Percentiles rank a stretch among this genome's conserved stretches.
Conservation (phyloP, 371 early-diverging fungal species). For the Mucor piriformis region DNA sequence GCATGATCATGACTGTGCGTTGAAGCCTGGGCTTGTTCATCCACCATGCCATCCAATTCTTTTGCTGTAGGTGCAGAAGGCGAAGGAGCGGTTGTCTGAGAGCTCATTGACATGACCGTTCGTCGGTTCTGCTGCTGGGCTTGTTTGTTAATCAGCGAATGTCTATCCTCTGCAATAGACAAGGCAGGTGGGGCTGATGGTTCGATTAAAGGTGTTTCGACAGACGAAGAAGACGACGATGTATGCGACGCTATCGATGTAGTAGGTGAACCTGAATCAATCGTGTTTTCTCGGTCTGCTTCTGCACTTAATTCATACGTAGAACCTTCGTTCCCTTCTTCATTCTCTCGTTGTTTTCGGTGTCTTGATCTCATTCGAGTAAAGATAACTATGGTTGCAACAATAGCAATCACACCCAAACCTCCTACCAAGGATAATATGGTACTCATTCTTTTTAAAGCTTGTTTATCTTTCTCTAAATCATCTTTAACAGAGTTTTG, state of each 20-base stretch:
- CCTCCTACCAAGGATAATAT: slow-evolving; percentile 34
- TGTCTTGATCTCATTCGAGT: slow-evolving; percentile 22
- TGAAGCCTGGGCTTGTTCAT: slow-evolving; percentile 7
- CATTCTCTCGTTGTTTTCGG: slow-evolving; percentile 18
- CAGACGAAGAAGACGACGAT: not conserved
- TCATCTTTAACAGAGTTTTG: slow-evolving; percentile 9
- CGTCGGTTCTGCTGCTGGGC: not conserved
- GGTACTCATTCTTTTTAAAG: slow-evolving; percentile 28
- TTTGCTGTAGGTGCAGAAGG: slow-evolving; percentile 42
- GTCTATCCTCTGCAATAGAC: not conserved
- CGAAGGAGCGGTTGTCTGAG: slow-evolving; percentile 24
- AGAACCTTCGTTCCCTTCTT: slow-evolving; percentile 16
- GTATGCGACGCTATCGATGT: not conserved
- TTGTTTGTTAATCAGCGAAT: not conserved
- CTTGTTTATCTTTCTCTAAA: slow-evolving; percentile 17
- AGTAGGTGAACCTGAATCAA: not conserved
- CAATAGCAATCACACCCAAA: slow-evolving; percentile 34
- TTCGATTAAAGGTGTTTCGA: slow-evolving; percentile 8
- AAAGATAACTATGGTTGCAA: slow-evolving; percentile 29
- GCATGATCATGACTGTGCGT: slow-evolving; percentile 9
- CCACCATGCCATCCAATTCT: slow-evolving; percentile 30
- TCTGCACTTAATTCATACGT: slow-evolving; percentile 14
- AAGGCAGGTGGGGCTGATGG: slow-evolving; percentile 33
- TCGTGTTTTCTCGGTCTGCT: not conserved
- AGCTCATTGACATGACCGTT: slow-evolving; percentile 16